phyloP scores from a whole-genome alignment of 2,329 filamentous ascomycete genomes.

The Xylaria sp. region DNA sequence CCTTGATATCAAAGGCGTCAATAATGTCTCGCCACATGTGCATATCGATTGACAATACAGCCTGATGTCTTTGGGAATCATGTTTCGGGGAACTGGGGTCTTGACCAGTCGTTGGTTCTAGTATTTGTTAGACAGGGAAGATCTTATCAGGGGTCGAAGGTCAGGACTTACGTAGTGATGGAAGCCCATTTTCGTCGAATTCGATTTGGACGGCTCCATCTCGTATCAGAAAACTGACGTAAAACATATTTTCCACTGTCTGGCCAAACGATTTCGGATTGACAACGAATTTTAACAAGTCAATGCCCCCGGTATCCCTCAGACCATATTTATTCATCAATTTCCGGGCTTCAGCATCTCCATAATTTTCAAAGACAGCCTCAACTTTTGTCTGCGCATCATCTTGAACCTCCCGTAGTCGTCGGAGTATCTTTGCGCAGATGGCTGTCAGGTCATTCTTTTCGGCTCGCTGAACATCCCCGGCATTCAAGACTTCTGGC shows the following conservation, averaged over 20 bases:
- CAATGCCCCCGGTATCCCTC: constrained; percentile 74
- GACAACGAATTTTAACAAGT: constrained; percentile 86
- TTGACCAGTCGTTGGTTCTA: constrained; percentile 53
- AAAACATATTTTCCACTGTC: constrained; percentile 96
- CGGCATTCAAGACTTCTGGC: constrained; percentile 79
- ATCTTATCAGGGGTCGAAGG: no score
- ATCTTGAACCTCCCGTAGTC: constrained; percentile 63
- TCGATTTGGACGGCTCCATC: constrained; percentile 83
- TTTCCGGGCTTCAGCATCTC: constrained; percentile 57
- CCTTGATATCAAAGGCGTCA: constrained; percentile 76
- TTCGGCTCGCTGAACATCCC: constrained; percentile 79
- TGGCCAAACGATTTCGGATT: constrained; percentile 93
- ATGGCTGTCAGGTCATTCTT: constrained; percentile 82
- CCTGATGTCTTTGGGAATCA: constrained; percentile 78
- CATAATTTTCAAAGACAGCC: constrained; percentile 55
- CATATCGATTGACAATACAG: constrained; percentile 89
- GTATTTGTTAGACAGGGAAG: constrained; percentile 33
- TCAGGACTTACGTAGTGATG: constrained; percentile 76
- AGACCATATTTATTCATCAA: constrained; percentile 75
- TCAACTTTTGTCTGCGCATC: constrained; percentile 59
- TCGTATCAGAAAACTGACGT: constrained; percentile 91
- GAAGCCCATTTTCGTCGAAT: constrained; percentile 77
- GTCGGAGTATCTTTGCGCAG: constrained; percentile 77
- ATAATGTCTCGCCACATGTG: constrained; percentile 83
- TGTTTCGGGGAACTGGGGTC: constrained; percentile 58